Conservation (phyloP, 306 rosid genomes). For the Cyclanthera cordifolia region DNA sequence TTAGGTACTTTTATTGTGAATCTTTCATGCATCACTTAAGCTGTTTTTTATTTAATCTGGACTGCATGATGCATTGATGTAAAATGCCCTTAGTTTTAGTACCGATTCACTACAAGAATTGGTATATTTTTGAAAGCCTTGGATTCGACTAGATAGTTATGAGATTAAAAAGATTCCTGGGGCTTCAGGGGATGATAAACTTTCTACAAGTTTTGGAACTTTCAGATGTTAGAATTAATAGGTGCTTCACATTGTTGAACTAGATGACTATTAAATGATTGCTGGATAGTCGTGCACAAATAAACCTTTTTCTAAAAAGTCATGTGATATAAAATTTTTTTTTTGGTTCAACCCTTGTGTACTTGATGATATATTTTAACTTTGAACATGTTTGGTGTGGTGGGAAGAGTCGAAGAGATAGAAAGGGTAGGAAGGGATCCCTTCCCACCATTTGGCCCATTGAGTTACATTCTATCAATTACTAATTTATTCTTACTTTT, state of each 20-base stretch:
- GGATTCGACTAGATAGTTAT: neutral
- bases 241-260: neutral
- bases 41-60: neutral
- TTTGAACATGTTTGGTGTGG: too few relatives aligned
- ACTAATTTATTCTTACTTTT: too few relatives aligned
- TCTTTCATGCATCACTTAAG: neutral
- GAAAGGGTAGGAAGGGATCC: too few relatives aligned
- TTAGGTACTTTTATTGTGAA: neutral
- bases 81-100: neutral
- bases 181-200: neutral
- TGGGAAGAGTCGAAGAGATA: too few relatives aligned
- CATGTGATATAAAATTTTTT: slow-evolving; percentile 2
- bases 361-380: neutral
- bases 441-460: too few relatives aligned
- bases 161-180: neutral
- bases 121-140: neutral
- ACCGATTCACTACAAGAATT: neutral
- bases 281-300: neutral
- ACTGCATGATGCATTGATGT: slow-evolving; percentile 1
- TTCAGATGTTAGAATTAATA: neutral
- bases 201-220: neutral
- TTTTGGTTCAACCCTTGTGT: neutral
- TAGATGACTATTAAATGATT: neutral
- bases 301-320: neutral
- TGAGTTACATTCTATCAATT: too few relatives aligned